Evolutionary conservation across 352 stramenopile genomes (phyloP).

Genomic region (Elongisporangium undulatum): DNA sequence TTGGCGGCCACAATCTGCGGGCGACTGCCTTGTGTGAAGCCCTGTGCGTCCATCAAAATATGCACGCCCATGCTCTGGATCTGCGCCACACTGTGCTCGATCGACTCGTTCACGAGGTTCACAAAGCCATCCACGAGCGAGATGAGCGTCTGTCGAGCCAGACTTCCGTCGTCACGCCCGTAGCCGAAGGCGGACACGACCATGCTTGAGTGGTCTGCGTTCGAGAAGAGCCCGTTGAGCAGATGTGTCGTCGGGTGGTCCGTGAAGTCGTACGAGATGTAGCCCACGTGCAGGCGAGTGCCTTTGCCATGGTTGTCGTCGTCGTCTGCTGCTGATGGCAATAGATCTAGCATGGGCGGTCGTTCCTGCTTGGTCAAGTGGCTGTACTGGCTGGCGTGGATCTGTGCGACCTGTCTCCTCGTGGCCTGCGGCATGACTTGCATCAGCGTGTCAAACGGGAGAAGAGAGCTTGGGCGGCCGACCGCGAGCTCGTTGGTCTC

Average conservation of each 20-base stretch:
- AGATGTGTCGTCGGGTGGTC: constrained; percentile 80
- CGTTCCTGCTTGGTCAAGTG: background rate
- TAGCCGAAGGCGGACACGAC: constrained; percentile 51
- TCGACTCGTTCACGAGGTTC: constrained; percentile 34
- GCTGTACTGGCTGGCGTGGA: constrained; percentile 22
- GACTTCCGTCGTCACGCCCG: constrained; percentile 57
- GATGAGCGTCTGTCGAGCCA: constrained; percentile 24
- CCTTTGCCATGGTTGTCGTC: constrained; percentile 1
- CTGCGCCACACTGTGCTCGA: constrained; percentile 25
- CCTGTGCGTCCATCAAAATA: constrained; percentile 82
- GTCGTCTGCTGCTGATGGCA: background rate
- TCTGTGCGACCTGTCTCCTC: constrained; percentile 35
- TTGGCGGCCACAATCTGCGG: constrained; percentile 42
- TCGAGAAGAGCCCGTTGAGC: constrained; percentile 67
- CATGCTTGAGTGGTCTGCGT: constrained; percentile 17
- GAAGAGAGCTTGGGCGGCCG: constrained; percentile 21
- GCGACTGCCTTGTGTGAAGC: constrained; percentile 53
- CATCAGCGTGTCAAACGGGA: constrained; percentile 76
- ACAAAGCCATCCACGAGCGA: constrained; percentile 46
- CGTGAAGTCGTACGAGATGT: constrained; percentile 78
- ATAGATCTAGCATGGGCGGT: background rate
- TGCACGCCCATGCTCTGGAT: constrained; percentile 37
- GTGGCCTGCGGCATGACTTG: constrained; percentile 21
- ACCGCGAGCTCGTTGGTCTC: constrained; percentile 14
- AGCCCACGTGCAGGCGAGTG: constrained; percentile 52